Evolutionary conservation across 495 filamentous ascomycete species (phyloP), one percentile per base, ranked within the genome.

Genomic region (Podospora comata): DNA sequence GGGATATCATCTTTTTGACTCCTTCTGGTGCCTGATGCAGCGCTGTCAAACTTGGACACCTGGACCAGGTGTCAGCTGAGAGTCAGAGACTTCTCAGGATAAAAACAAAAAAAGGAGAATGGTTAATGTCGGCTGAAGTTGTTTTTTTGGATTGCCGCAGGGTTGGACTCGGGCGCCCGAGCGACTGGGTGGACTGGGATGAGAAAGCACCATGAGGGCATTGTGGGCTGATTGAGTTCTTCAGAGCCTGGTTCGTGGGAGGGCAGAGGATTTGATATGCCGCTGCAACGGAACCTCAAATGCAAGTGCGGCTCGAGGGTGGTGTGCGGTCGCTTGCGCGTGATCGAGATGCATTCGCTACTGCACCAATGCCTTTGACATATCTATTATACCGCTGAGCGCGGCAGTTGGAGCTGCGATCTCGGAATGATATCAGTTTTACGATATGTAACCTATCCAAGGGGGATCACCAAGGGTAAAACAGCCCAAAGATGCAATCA

Each of bases 1-100:
- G 39, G 39, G 26, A 27, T 58, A 65, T 56, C 65, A 56, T 48
- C 61, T 28, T 61, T 61, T 28, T 30, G 11, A 28, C 59, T 16
- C 59, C 23, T 48, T 48, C 39, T 48, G 39, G 39, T 48, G 59
- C 59, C 59, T 61, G 59, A 61, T 61, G 59, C 26, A 61, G 59
- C 27, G 26, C 27, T 26, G 30, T 30, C 7, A 30, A 32, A 48
- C 59, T 11, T 62, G 61, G 71, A 68, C 34, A 48, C 59, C 26
- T 62, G 64, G 71, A 68, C 34, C 13, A 30, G 26, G 30, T 34
- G 67, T 78, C 76, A 78, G 76, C 64, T 78, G 76, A 83, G 71
- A 63, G 64, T 66, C 67, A 74, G 70, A 76, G 61, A 71, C 69
- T 74, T 78, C 71, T 67, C 59, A 53, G 30, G 23, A 15, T 48